Base-by-base conservation (phyloP, 768 basidiomycete genomes). In the Cubamyces lactineus region DNA sequence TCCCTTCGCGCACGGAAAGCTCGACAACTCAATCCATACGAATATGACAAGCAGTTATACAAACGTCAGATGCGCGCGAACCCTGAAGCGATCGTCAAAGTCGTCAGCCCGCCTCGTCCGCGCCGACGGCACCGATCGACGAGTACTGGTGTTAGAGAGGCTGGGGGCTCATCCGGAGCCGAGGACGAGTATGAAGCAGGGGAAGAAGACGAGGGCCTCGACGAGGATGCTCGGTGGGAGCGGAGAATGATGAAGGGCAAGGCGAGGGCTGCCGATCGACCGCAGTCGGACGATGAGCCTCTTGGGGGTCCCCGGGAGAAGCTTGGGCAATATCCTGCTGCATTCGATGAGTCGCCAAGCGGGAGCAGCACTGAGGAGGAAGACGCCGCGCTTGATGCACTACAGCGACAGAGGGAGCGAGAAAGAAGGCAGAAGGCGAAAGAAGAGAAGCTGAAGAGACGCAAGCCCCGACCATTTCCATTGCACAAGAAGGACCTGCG, bases 51-150 rank as follows among this genome's bases (percentile, higher is more conserved):
- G 53, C 43, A 75, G 12, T 42, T 73, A 40, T 91, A 91, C 70
- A 80, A 83, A 57, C 71, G 72, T 15, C 78, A 80, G 53, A 72
- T 91, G 64, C 77, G 77, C 30, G 65, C 70, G 0, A 82, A 80
- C 62, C 89, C 88, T 2, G 91, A 91, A 21, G 90, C 90, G 1
- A 84, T 91, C 45, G 79, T 92, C 47, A 85, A 82, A 57, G 58
- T 79, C 24, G 73, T 69, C 49, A 79, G 78, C 68, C 76, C 78
- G 21, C 69, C 39, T n/a, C 70, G 64, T 30, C 68, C 57, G 26
- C 67, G 19, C 40, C 53, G 47, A n/a, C 55, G 19, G 16, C 66
- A 53, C 12, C 62, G 52, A 28, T 46, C 61, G n/a, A 57, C 34
- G 1, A 57, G 61, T 19, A 40, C 54, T 3, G 54, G 55, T 9